Evolutionary conservation across 108 stramenopile genomes (phyloP).

Genomic region (Skeletonema grethae): DNA sequence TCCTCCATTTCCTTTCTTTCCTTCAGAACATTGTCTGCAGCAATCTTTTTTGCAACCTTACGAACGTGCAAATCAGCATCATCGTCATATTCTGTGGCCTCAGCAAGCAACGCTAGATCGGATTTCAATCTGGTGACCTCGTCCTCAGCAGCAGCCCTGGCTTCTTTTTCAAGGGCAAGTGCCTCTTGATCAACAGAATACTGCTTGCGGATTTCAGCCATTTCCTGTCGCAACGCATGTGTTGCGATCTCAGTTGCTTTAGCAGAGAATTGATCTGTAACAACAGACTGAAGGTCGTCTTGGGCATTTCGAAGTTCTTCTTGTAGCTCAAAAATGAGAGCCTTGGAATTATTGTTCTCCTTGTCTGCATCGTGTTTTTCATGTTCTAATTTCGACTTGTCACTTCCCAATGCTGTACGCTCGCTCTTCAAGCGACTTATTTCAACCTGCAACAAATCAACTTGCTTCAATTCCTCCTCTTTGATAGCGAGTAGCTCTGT

Average conservation of each 20-base stretch:
- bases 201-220: slow-evolving; percentile 60
- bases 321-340: slow-evolving; percentile 54
- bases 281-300: slow-evolving; percentile 61
- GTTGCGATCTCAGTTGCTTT: slow-evolving; percentile 70
- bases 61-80: slow-evolving; percentile 47
- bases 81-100: slow-evolving; percentile 58
- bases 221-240: slow-evolving; percentile 62
- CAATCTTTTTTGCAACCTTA: slow-evolving; percentile 60
- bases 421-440: slow-evolving; percentile 19
- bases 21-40: slow-evolving; percentile 56
- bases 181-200: slow-evolving; percentile 45
- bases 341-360: slow-evolving; percentile 45
- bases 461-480: slow-evolving; percentile 20
- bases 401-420: slow-evolving; percentile 13
- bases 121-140: slow-evolving; percentile 60
- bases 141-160: slow-evolving; percentile 55
- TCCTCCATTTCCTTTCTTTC: slow-evolving; percentile 74
- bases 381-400: slow-evolving; percentile 19
- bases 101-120: slow-evolving; percentile 67
- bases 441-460: slow-evolving; percentile 11
- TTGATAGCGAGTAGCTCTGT: slow-evolving; percentile 7
- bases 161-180: slow-evolving; percentile 48
- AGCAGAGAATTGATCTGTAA: slow-evolving; percentile 74
- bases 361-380: slow-evolving; percentile 19
- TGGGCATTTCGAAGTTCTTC: slow-evolving; percentile 67